Evolutionary conservation across 169 alveolate species (phyloP).

Genomic region (Eimeria sp.): DNA sequence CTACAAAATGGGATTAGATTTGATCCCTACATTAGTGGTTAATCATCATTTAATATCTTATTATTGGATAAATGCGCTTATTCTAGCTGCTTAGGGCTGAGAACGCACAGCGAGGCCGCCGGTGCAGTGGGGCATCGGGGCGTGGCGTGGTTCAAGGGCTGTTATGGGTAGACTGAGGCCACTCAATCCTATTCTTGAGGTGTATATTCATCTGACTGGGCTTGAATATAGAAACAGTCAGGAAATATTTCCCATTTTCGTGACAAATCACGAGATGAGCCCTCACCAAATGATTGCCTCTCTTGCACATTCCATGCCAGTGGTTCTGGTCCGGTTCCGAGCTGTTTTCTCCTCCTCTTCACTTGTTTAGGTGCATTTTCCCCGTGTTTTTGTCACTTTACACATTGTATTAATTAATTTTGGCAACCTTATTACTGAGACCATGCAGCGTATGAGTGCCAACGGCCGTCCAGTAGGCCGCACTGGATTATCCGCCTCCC

Average conservation of each 20-base stretch:
- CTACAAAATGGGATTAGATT: too few species aligned
- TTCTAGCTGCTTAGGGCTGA: background rate
- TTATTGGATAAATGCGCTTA: too few species aligned
- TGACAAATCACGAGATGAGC: background rate
- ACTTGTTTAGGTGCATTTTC: background rate
- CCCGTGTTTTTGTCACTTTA: background rate
- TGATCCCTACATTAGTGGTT: too few species aligned
- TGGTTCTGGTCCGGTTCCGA: background rate
- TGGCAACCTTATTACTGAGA: background rate
- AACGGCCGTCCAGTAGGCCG: background rate
- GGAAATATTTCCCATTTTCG: too few species aligned
- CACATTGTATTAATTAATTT: background rate
- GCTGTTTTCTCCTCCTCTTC: background rate
- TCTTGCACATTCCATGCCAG: background rate
- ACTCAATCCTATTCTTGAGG: background rate
- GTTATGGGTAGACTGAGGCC: background rate
- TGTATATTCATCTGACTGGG: background rate
- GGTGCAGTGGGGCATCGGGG: conserved; percentile 10
- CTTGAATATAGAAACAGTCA: background rate
- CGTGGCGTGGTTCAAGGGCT: background rate
- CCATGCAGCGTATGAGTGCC: background rate
- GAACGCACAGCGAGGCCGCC: background rate
- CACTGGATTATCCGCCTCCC: background rate
- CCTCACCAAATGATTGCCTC: background rate
- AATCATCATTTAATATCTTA: too few species aligned